A percentile compares a stretch with the other conserved stretches of the same genome.
Conservation (phyloP, 352 stramenopile genomes). For the Peronospora belbahrii region DNA sequence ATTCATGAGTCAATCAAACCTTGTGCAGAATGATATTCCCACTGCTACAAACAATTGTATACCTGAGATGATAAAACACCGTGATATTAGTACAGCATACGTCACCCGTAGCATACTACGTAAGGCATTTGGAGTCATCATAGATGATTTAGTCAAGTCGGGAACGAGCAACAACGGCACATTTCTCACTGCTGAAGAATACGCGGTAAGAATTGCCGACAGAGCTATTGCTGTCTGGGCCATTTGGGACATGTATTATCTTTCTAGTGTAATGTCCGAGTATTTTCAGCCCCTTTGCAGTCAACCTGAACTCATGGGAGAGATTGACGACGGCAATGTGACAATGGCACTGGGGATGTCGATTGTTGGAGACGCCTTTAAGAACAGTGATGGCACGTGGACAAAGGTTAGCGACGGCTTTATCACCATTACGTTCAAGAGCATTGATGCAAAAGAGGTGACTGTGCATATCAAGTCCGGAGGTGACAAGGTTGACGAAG, state of each 20-base stretch:
- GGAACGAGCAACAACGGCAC: constrained; percentile 30
- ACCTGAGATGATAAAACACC: constrained; percentile 18
- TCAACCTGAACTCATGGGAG: constrained; percentile 31
- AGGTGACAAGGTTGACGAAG: constrained; percentile 25
- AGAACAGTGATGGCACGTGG: constrained; percentile 29
- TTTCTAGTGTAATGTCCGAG: constrained; percentile 34
- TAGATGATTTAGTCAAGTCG: constrained; percentile 35
- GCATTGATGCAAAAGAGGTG: constrained; percentile 29
- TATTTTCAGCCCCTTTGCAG: constrained; percentile 44
- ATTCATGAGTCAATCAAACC: constrained; percentile 30
- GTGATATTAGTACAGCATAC: constrained; percentile 17
- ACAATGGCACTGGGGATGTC: constrained; percentile 34
- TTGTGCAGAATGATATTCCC: constrained; percentile 45
- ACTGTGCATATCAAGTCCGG: constrained; percentile 33
- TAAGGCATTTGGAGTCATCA: constrained; percentile 37
- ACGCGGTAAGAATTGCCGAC: constrained; percentile 33
- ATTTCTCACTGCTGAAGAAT: constrained; percentile 24
- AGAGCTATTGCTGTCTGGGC: constrained; percentile 32
- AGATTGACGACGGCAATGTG: constrained; percentile 37
- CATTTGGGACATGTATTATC: constrained; percentile 37
- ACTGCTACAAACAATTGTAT: constrained; percentile 37
- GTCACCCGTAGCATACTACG: constrained; percentile 33
- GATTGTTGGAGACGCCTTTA: constrained; percentile 34
- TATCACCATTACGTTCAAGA: constrained; percentile 31
- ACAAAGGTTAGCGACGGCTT: constrained; percentile 23